Evolutionary conservation across 1,139 yeast genomes (phyloP), one percentile per base, ranked within the genome.

Genomic region (Zygoascus sp.): DNA sequence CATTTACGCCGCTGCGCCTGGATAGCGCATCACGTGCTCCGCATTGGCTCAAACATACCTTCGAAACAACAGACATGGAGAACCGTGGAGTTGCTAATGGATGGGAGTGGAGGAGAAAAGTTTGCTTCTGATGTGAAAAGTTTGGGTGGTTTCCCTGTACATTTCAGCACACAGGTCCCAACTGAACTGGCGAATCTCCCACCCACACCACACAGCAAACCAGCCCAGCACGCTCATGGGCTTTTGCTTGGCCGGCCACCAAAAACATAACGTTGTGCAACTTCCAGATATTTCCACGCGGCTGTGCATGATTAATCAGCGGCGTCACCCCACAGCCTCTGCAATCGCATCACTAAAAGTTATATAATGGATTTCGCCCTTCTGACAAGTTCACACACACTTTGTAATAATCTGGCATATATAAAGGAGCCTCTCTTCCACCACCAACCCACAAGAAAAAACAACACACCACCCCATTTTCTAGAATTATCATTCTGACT

Each of bases 51-150:
- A n/a, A n/a, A 51, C 59, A 41, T 50, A 59, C 62, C 58, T 57
- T 58, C 42, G 62, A 57, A 52, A 61, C 60, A 50, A 58, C 61
- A 49, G 63, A 59, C 63, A 59, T 59, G 32, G 17, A 11, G n/a
- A 22, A 13, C 20, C 43, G 21, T 23, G 27, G 22, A 22, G 40
- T 25, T 38, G 41, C n/a, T n/a, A 7, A 38, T 23, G 13, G 17
- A 13, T 16, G 11, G 41, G 17, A 16, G 32, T 38, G 28, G 16
- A 23, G 41, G 28, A 28, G 41, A 30, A 30, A 23, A 25, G 27
- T 36, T 36, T 38, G 41, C 32, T 22, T n/a, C 16, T 16, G 27
- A n/a, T n/a, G 32, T 38, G 41, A 38, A 38, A 38, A 38, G 41
- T 38, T 38, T 38, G 28, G 41, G 32, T 36, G 27, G 40, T 11